Conservation (phyloP, 2,329 filamentous ascomycete species). For the Pestalotiopsis sp. region DNA sequence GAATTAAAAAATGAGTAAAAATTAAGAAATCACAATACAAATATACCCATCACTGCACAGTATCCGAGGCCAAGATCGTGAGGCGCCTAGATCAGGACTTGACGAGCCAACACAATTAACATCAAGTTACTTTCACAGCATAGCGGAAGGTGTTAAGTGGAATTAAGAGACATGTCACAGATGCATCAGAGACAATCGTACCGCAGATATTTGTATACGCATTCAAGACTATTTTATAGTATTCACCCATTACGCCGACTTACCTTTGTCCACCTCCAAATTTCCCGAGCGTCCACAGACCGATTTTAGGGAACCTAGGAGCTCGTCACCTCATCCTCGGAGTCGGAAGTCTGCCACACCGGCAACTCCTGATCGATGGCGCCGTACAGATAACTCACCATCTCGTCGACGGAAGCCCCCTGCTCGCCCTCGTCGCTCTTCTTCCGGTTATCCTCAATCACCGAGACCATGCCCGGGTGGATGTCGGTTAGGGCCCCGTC, state of each 20-base stretch:
- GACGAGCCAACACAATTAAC: too few relatives aligned
- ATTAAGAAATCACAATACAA: background rate
- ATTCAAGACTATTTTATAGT: background rate
- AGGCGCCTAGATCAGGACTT: too few relatives aligned
- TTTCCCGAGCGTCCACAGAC: background rate
- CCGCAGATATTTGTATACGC: background rate
- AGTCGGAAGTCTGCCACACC: background rate
- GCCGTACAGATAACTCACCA: background rate
- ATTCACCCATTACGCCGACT: background rate
- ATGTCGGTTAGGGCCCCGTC: background rate
- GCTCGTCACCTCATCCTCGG: background rate
- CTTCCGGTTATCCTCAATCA: background rate
- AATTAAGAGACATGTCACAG: background rate
- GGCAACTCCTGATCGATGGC: constrained; percentile 2
- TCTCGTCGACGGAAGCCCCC: background rate
- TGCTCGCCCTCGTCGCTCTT: background rate
- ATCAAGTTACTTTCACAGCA: background rate
- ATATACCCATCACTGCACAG: background rate
- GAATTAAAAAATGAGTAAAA: background rate
- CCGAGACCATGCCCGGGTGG: background rate
- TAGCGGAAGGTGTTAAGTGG: background rate
- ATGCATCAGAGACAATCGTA: background rate
- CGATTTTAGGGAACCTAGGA: background rate
- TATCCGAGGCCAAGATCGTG: too few relatives aligned
- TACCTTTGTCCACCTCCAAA: background rate